Percentiles rank a stretch among this genome's conserved stretches.
phyloP scores from a whole-genome alignment of 345 rosid genomes.

The Psidium friedrichsthalianum region DNA sequence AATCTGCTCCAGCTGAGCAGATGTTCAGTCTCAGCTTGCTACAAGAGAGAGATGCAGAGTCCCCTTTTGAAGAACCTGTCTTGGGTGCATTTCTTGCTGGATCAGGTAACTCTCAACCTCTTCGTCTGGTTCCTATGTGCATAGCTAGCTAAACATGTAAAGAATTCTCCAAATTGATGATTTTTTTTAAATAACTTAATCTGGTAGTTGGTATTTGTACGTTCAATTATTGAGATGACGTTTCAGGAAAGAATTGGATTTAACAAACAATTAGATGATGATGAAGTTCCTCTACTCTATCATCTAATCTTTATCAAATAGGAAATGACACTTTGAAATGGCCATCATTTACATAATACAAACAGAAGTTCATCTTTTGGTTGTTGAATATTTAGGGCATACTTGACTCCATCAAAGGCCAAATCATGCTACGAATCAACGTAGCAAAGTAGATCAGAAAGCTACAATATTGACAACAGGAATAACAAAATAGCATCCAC shows the following conservation, averaged over 20 bases:
- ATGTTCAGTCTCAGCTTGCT: constrained; percentile 10
- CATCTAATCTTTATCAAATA: neutral
- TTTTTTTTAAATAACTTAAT: neutral
- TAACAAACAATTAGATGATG: neutral
- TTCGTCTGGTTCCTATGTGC: neutral
- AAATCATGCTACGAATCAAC: neutral
- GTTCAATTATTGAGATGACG: neutral
- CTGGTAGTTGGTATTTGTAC: neutral
- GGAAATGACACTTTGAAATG: neutral
- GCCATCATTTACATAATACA: neutral
- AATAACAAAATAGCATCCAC: neutral
- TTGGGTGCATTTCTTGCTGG: constrained; percentile 39
- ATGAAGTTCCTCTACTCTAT: neutral
- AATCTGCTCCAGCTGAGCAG: constrained; percentile 43
- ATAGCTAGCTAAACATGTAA: neutral
- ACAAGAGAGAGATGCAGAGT: neutral
- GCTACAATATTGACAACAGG: neutral
- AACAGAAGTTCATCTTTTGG: neutral
- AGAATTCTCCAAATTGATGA: neutral
- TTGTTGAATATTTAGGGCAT: neutral
- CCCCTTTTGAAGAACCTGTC: neutral
- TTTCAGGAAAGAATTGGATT: neutral
- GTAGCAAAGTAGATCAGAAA: neutral
- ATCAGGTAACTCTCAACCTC: constrained; percentile 35
- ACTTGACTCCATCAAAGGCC: neutral